Evolutionary conservation across 2,329 filamentous ascomycete genomes (phyloP).

Genomic region (Stemphylium vesicarium): DNA sequence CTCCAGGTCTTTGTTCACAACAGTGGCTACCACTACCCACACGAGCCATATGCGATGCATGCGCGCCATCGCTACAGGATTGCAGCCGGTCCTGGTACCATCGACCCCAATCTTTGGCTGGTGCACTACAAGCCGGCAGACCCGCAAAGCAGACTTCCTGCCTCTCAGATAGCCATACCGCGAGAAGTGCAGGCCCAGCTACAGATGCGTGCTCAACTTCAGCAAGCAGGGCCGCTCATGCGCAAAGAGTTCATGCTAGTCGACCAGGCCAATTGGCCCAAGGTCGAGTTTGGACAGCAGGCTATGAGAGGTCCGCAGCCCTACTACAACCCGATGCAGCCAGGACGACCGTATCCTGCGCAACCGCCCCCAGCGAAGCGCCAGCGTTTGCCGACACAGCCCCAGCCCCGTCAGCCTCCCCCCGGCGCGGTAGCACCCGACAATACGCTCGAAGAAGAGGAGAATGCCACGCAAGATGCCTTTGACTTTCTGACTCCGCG

Average conservation of each 20-base stretch:
- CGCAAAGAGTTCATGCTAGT: constrained; percentile 95
- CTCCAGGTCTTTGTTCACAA: constrained; percentile 89
- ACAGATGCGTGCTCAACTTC: constrained; percentile 65
- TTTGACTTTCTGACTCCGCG: constrained; percentile 89
- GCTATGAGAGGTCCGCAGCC: constrained; percentile 35
- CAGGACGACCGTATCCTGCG: constrained; percentile 39
- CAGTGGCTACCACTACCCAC: constrained; percentile 75
- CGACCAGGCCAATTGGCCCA: constrained; percentile 89
- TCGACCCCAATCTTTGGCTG: constrained; percentile 85
- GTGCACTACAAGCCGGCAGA: constrained; percentile 86
- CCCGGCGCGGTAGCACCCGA: constrained; percentile 44
- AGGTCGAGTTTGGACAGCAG: constrained; percentile 70
- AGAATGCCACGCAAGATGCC: constrained; percentile 85
- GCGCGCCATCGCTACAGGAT: constrained; percentile 87
- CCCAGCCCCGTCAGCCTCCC: constrained; percentile 52
- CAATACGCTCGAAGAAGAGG: constrained; percentile 77
- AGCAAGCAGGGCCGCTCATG: constrained; percentile 75
- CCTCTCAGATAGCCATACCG: constrained; percentile 67
- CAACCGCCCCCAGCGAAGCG: constrained; percentile 57
- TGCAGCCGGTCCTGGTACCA: constrained; percentile 71
- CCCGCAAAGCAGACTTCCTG: constrained; percentile 73
- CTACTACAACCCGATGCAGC: constrained; percentile 48
- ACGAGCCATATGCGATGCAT: constrained; percentile 76
- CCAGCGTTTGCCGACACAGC: constrained; percentile 48
- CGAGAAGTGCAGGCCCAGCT: constrained; percentile 67